phyloP scores from a whole-genome alignment of 2,329 filamentous ascomycete genomes.

The Thelonectria rubi region DNA sequence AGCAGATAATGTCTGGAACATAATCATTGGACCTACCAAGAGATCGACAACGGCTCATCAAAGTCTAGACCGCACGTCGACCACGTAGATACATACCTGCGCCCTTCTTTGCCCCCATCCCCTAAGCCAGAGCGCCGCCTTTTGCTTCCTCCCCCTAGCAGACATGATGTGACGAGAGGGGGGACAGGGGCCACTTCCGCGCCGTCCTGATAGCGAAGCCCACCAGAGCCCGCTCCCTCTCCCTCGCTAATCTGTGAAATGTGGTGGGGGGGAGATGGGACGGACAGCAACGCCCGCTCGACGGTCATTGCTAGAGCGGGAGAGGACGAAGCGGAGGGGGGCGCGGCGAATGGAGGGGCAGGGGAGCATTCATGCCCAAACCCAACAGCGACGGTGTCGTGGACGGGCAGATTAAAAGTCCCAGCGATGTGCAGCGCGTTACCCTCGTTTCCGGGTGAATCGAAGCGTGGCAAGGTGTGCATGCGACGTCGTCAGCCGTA shows the following conservation, averaged over 20 bases:
- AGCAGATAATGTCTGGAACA: constrained; percentile 17
- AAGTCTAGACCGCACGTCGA: constrained; percentile 38
- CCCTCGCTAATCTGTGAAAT: constrained; percentile 38
- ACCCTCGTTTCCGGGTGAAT: constrained; percentile 20
- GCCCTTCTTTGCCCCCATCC: constrained; percentile 18
- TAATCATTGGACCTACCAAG: constrained; percentile 30
- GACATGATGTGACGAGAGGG: constrained; percentile 17
- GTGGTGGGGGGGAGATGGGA: constrained; percentile 27
- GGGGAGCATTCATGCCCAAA: not conserved
- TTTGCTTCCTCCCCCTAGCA: constrained; percentile 17
- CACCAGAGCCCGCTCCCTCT: constrained; percentile 9
- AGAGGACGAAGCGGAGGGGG: not conserved
- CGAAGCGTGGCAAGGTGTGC: not conserved
- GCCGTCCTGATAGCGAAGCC: constrained; percentile 33
- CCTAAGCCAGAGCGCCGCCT: constrained; percentile 17
- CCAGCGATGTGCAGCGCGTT: not conserved
- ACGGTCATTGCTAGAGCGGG: not conserved
- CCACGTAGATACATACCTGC: constrained; percentile 15
- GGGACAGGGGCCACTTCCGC: constrained; percentile 15
- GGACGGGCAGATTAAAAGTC: not conserved
- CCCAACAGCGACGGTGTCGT: not conserved
- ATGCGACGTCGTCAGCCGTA: constrained; percentile 16
- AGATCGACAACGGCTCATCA: constrained; percentile 37
- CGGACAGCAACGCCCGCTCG: not conserved
- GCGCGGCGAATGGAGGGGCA: not conserved